Evolutionary conservation across 2,329 filamentous ascomycete species (phyloP).

Genomic region (Ophiocordyceps camponoti-floridani): DNA sequence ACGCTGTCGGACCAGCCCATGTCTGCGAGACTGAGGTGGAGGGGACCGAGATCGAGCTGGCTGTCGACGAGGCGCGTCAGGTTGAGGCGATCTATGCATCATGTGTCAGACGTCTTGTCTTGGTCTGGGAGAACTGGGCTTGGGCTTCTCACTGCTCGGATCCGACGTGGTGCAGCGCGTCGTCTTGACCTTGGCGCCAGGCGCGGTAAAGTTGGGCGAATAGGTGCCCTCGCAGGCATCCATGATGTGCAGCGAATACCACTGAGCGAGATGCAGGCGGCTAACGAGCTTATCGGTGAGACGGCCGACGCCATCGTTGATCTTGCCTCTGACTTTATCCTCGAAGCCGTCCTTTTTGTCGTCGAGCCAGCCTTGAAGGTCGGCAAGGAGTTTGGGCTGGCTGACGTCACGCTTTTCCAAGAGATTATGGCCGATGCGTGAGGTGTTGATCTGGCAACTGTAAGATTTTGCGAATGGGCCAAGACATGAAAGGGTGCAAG

Average conservation of each 20-base stretch:
- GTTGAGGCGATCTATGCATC: conserved; percentile 21
- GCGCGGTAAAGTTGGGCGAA: conserved; percentile 21
- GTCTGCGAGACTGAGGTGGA: conserved; percentile 24
- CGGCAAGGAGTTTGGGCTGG: conserved; percentile 10
- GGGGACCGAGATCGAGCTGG: conserved; percentile 24
- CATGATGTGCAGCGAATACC: conserved; percentile 34
- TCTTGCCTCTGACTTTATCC: conserved; percentile 17
- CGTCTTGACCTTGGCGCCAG: conserved; percentile 19
- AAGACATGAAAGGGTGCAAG: not conserved
- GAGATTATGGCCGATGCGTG: conserved; percentile 18
- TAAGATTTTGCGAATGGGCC: not conserved
- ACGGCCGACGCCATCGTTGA: conserved; percentile 21
- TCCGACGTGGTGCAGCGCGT: conserved; percentile 24
- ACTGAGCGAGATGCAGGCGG: conserved; percentile 27
- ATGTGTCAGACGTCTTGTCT: not conserved
- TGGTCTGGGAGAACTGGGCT: not conserved
- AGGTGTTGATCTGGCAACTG: conserved; percentile 16
- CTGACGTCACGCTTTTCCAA: conserved; percentile 10
- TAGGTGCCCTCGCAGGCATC: conserved; percentile 26
- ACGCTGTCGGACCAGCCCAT: conserved; percentile 26
- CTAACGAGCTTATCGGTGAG: conserved; percentile 21
- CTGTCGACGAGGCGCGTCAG: conserved; percentile 27
- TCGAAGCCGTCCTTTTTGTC: conserved; percentile 15
- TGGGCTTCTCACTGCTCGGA: conserved; percentile 16
- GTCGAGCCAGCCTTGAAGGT: conserved; percentile 12